Percentiles rank a stretch among this genome's conserved stretches.
These are phyloP conservation scores for Stagonosporopsis rhizophila DNA, from an alignment of 2,329 filamentous ascomycete species.

Conservation along the genomic window DNA sequence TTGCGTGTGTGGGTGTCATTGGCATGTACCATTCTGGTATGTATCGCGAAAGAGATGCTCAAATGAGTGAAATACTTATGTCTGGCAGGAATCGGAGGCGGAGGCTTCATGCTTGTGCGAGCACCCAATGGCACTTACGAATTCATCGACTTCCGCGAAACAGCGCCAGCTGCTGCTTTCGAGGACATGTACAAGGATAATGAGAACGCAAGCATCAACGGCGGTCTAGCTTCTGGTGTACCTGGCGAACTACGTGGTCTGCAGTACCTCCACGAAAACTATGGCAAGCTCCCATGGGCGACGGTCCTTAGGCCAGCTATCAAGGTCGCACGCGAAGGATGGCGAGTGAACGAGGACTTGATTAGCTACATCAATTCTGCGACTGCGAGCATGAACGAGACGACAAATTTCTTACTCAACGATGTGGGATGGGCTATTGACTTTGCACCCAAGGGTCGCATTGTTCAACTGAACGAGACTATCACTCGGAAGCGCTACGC, in stretches of 20 bases:
- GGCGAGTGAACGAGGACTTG: constrained; percentile 75
- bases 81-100: constrained; percentile 76
- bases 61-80: not conserved
- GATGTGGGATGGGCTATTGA: constrained; percentile 85
- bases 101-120: constrained; percentile 87
- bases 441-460: constrained; percentile 82
- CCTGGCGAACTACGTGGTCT: constrained; percentile 81
- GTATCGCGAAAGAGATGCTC: not conserved
- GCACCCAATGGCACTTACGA: constrained; percentile 78
- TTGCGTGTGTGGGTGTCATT: constrained; percentile 57
- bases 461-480: constrained; percentile 74
- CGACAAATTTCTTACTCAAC: constrained; percentile 72
- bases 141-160: constrained; percentile 88
- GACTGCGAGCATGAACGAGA: constrained; percentile 33
- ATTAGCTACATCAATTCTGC: constrained; percentile 72
- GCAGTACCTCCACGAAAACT: constrained; percentile 76
- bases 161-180: constrained; percentile 80
- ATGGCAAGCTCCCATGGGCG: constrained; percentile 65
- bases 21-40: constrained; percentile 56
- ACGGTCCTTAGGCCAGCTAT: constrained; percentile 77
- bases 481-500: constrained; percentile 85
- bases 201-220: constrained; percentile 68
- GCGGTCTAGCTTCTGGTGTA: constrained; percentile 72
- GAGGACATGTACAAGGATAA: constrained; percentile 86
- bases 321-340: constrained; percentile 64